Evolutionary conservation across 495 filamentous ascomycete species (phyloP), one percentile per base, ranked within the genome.

Genomic region (Aspergillus heteromorphus): DNA sequence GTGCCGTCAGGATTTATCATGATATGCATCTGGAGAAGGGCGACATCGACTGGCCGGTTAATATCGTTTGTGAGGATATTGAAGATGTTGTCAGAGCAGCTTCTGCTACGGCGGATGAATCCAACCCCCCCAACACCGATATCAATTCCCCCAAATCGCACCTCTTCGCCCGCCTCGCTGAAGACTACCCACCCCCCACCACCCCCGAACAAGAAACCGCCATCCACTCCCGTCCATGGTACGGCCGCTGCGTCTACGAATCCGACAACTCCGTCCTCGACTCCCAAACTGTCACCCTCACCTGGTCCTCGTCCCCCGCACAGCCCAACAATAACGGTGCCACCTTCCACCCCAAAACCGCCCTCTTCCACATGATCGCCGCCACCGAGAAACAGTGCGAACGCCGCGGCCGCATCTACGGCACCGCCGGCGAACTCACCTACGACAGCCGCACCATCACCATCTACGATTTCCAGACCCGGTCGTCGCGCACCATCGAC

Each of bases 181-280:
- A 88, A 54, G 83, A 97, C 66, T 96, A 95, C 60, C 74, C 81
- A 31, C 43, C 40, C 2, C 14, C 18, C 5, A 59, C 70, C 6
- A 81, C 80, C 0, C 69, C 73, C 9, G 56, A n/a, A n/a, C n/a
- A n/a, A n/a, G n/a, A n/a, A n/a, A n/a, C 57, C 17, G 74, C 83
- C 7, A 76, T 91, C 9, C 78, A 84, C 48, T 51, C 70, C 9
- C 72, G 82, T 17, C 84, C 86, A 16, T 96, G 91, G 91, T 97
- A 89, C 61, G 93, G 93, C 1, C 83, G 92, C 27, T 98, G 95
- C 65, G 93, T 98, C 8, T 98, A 85, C 69, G 93, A 96, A 66
- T 77, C 84, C 14, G 89, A 92, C 66, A 98, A 97, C 63, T 83
- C 91, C 62, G 93, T 78, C 19, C 89, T 86, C 64, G 93, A 98